Percentiles rank a stretch among this genome's conserved stretches.
Conservation (phyloP, 2,329 filamentous ascomycete species). For the Cladosporium oxysporum region DNA sequence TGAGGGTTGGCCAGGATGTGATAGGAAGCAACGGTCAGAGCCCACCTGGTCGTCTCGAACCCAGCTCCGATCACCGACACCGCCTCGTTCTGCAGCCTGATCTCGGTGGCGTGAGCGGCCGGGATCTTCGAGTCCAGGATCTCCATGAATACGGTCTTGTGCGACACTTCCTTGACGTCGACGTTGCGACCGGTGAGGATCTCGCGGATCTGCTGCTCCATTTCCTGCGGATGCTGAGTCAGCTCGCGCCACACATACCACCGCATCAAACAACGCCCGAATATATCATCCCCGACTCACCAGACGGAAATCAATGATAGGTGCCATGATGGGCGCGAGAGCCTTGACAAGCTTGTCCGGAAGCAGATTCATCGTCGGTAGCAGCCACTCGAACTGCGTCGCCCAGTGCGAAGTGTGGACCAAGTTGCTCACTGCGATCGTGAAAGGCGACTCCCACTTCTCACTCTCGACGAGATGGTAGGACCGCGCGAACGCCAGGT, state of each 20-base stretch:
- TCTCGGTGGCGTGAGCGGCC: not conserved
- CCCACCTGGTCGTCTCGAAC: not conserved
- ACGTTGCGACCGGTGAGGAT: not conserved
- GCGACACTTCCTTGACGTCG: not conserved
- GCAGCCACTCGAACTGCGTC: not conserved
- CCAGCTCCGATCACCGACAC: not conserved
- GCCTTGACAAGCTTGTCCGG: not conserved
- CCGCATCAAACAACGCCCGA: not conserved
- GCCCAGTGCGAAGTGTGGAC: not conserved
- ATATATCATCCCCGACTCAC: not conserved
- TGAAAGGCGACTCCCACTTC: not conserved
- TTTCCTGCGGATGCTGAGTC: not conserved
- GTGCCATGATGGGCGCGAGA: not conserved
- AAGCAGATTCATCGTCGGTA: not conserved
- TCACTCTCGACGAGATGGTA: not conserved
- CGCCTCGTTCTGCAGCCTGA: constrained; percentile 2
- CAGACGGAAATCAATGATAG: not conserved
- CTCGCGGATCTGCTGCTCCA: not conserved
- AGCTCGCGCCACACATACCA: not conserved
- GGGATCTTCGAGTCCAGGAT: not conserved
- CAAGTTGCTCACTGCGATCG: not conserved
- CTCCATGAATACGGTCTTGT: not conserved
- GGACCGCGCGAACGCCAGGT: not conserved
- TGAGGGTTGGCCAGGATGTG: not conserved
- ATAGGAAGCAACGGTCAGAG: constrained; percentile 1